Conservation (phyloP, 2,329 filamentous ascomycete genomes). For the Leptographium flavum region DNA sequence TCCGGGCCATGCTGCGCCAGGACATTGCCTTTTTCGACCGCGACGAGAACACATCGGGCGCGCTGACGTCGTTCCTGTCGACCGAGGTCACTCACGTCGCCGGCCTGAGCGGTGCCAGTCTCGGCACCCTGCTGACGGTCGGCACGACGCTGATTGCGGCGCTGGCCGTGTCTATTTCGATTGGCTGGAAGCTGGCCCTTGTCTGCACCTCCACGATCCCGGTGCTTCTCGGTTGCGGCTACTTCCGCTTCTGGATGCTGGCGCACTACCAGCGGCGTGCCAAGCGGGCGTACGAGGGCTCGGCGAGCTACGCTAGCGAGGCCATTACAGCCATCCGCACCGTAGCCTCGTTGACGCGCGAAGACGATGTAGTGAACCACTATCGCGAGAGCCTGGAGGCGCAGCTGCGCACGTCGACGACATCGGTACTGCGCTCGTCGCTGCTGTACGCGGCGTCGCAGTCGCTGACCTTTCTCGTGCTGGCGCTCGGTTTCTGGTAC, state of each 20-base stretch:
- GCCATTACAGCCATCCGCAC: slow-evolving; percentile 89
- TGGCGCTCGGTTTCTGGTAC: slow-evolving; percentile 88
- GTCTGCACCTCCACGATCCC: slow-evolving; percentile 26
- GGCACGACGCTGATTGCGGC: slow-evolving; percentile 65
- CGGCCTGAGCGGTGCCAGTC: slow-evolving; percentile 72
- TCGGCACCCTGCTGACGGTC: slow-evolving; percentile 76
- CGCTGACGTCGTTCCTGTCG: slow-evolving; percentile 75
- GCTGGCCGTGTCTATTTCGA: slow-evolving; percentile 31
- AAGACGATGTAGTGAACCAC: slow-evolving; percentile 59
- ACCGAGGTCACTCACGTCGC: slow-evolving; percentile 82
- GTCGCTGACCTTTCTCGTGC: slow-evolving; percentile 67
- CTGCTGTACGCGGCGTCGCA: slow-evolving; percentile 73
- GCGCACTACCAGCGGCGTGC: slow-evolving; percentile 65
- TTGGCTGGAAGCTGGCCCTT: slow-evolving; percentile 30
- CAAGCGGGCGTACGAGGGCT: slow-evolving; percentile 65
- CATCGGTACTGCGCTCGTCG: slow-evolving; percentile 64
- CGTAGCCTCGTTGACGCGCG: slow-evolving; percentile 78
- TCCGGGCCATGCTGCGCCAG: slow-evolving; percentile 79
- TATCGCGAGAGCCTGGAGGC: slow-evolving; percentile 54
- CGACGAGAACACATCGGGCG: slow-evolving; percentile 78
- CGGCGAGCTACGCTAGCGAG: slow-evolving; percentile 81
- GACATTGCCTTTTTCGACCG: slow-evolving; percentile 86
- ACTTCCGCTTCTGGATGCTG: slow-evolving; percentile 44
- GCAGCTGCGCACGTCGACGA: slow-evolving; percentile 55
- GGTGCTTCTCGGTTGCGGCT: slow-evolving; percentile 24